Base-by-base conservation (phyloP, 192 early-diverging fungal species). In the Backusella parvicylindrica region DNA sequence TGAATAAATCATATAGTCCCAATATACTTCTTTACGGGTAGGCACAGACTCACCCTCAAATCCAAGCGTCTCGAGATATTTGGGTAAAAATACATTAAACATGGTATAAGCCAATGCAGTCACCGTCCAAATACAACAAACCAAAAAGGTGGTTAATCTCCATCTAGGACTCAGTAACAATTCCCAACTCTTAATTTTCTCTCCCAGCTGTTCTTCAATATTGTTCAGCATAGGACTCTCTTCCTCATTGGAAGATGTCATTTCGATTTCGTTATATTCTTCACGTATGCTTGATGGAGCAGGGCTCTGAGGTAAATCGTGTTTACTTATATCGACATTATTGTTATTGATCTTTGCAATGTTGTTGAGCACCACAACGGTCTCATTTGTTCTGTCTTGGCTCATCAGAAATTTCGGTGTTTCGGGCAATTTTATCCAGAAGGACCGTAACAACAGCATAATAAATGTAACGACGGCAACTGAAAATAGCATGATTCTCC, bases 41-140 rank as follows among this genome's bases (percentile, higher is more conserved):
- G 77, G 68, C 50, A 73, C 64, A 63, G 68, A n/a, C 78, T 78
- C 60, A 7, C 74, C 85, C 4, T 64, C 80, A 30, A 78, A 78
- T 0, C 84, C 88, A 68, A 84, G 85, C 3, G 84, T 81, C 71
- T 92, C 90, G 13, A 96, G 84, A 33, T 92, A 91, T 74, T 94
- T 92, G 32, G 95, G 92, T 13, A 95, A 72, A 74, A 95, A 95
- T 7, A 91, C 92, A 79, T 95, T 95, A 77, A 96, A 95, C 86
- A 94, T 95, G n/a, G 91, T 94, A 74, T 90, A 96, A 0, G 91
- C 94, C 76, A 94, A 80, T 1, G 92, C 84, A 5, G 92, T 89
- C 18, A 94, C 75, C 0, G 86, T 84, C 95, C 95, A 96, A 50
- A 96, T 95, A 13, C 78, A 53, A 88, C 90, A 93, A 26, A 96